Evolutionary conservation across 768 basidiomycete species (phyloP).

Genomic region (Gloeostereum incarnatum): DNA sequence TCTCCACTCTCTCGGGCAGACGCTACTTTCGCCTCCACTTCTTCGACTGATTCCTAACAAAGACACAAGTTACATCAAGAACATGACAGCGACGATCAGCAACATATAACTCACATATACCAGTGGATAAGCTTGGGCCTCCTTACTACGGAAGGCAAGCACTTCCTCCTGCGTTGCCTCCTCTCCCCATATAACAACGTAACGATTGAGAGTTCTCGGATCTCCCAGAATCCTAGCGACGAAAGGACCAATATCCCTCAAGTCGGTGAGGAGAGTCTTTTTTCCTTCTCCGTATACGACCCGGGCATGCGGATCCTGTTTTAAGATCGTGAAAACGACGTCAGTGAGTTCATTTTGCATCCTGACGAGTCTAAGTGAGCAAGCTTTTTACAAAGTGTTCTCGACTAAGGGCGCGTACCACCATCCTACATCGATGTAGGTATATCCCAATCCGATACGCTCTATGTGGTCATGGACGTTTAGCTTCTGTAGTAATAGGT

Average conservation of each 20-base stretch:
- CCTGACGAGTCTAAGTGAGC: neutral
- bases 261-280: conserved; percentile 11
- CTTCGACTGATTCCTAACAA: neutral
- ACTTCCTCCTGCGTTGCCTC: conserved; percentile 15
- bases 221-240: conserved; percentile 21
- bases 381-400: neutral
- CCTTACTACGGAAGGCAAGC: neutral
- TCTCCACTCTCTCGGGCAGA: no score
- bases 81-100: neutral
- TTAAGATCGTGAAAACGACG: neutral
- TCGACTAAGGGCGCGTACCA: neutral
- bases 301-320: neutral
- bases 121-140: neutral
- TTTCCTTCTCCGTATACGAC: conserved; percentile 8
- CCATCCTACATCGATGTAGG: conserved; percentile 1
- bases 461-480: neutral
- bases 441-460: neutral
- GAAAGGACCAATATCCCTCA: conserved; percentile 16
- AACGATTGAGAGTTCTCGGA: conserved; percentile 19
- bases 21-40: no score
- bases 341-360: neutral
- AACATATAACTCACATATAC: neutral
- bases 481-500: neutral
- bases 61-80: neutral
- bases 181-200: conserved; percentile 17